These are phyloP conservation scores for Clarireedia homoeocarpa DNA, from an alignment of 2,329 filamentous ascomycete genomes.

Conservation along the genomic window DNA sequence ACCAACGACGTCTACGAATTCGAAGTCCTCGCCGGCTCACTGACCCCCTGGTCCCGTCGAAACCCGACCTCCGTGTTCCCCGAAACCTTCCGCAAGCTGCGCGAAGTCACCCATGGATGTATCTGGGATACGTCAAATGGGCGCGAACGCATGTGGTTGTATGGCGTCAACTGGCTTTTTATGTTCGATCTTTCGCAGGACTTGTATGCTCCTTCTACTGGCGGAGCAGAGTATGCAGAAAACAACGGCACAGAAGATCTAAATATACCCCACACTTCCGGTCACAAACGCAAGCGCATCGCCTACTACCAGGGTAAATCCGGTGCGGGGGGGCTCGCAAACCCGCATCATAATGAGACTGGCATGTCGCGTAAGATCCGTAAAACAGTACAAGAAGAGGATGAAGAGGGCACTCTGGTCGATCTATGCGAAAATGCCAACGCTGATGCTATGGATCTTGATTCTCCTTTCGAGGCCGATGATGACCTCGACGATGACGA, in stretches of 20 bases:
- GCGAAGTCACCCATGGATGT: conserved; percentile 74
- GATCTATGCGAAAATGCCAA: not conserved
- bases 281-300: conserved; percentile 2
- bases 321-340: conserved; percentile 48
- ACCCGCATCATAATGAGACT: conserved; percentile 13
- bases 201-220: conserved; percentile 20
- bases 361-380: conserved; percentile 33
- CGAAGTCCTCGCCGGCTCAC: conserved; percentile 64
- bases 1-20: conserved; percentile 69
- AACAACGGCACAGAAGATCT: conserved; percentile 10
- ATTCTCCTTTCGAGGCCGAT: not conserved
- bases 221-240: conserved; percentile 15
- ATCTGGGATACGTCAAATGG: conserved; percentile 64
- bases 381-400: conserved; percentile 33
- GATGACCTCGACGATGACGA: not conserved
- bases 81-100: conserved; percentile 61
- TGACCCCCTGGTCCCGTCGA: conserved; percentile 79
- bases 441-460: not conserved
- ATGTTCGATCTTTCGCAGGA: conserved; percentile 84
- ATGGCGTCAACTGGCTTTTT: conserved; percentile 77
- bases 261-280: not conserved
- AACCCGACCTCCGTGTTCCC: conserved; percentile 74
- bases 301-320: conserved; percentile 23
- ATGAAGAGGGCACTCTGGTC: conserved; percentile 31
- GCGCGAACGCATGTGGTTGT: conserved; percentile 72